Evolutionary conservation across 2,329 filamentous ascomycete species (phyloP), one percentile per base, ranked within the genome.

Genomic region (Xylaria sp.): DNA sequence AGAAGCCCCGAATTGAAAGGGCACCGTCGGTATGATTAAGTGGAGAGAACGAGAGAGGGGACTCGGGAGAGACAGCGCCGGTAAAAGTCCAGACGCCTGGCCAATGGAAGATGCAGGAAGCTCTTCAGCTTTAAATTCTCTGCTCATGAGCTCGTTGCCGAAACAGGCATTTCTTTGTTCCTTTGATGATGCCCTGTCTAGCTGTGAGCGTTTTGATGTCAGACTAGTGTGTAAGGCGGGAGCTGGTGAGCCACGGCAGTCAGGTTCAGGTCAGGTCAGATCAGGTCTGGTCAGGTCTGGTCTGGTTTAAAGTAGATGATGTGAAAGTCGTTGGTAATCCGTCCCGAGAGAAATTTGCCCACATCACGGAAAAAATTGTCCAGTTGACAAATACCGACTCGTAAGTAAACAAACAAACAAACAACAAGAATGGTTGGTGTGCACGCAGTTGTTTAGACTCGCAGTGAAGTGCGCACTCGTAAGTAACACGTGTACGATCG

Each of bases 51-150:
- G 23, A 30, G 23, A 30, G 23, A 30, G 23, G 23, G 23, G 16
- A 16, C 16, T 16, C 16, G 16, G 16, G 23, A 30, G 23, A 30
- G 23, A 30, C 23, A 42, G 37, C 37, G 37, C 52, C 52, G 34
- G 18, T 23, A 51, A 58, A 30, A 42, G 30, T 55, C 34, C 58
- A 44, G 52, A 46, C 48, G 16, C 55, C 54, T 57, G 51, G 7
- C 58, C 56, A 62, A 60, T 59, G 19, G 53, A 16, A 56, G 50
- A 56, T 13, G 37, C 18, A 54, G 19, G 37, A 50, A 42, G 57
- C 54, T 23, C 52, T 60, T 62, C 63, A 64, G 63, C 63, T 50
- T 58, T 30, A 30, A 5, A 30, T 30, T 30, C 23, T 30, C 23
- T 30, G 23, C 23, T 30, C 23, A 30, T 30, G 23, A 30, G 23